These are phyloP conservation scores for Drechslera avenae DNA, from an alignment of 2,329 filamentous ascomycete genomes.

Conservation along the genomic window DNA sequence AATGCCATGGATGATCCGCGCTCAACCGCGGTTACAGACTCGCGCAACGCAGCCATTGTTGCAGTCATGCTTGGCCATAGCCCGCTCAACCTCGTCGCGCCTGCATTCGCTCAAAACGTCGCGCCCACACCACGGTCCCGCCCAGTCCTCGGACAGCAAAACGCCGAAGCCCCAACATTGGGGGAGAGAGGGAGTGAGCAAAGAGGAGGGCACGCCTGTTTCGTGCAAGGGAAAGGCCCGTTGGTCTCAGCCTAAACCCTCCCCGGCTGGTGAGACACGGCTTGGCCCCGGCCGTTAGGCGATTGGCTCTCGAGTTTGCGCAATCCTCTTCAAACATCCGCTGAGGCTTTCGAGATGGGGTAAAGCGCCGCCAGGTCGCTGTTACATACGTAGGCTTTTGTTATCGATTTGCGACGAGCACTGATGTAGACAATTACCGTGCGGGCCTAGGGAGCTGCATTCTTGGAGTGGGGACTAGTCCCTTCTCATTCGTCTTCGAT, in stretches of 20 bases:
- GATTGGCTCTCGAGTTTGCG: slow-evolving; percentile 17
- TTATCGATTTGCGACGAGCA: slow-evolving; percentile 16
- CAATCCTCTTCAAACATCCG: slow-evolving; percentile 17
- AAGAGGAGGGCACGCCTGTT: slow-evolving; percentile 5
- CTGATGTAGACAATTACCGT: slow-evolving; percentile 17
- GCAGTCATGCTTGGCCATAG: background rate
- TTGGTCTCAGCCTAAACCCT: slow-evolving; percentile 14
- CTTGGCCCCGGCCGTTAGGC: slow-evolving; percentile 6
- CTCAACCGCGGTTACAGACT: slow-evolving; percentile 14
- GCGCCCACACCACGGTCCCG: background rate
- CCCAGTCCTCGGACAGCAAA: slow-evolving; percentile 2
- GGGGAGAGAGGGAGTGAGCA: slow-evolving; percentile 6
- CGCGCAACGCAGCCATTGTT: slow-evolving; percentile 4
- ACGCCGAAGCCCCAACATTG: slow-evolving; percentile 2
- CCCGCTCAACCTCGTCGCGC: slow-evolving; percentile 1
- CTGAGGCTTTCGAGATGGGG: slow-evolving; percentile 17
- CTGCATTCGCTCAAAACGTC: background rate
- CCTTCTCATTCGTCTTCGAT: slow-evolving; percentile 16
- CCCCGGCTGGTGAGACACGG: slow-evolving; percentile 16
- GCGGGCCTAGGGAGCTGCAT: slow-evolving; percentile 15
- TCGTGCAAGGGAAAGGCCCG: slow-evolving; percentile 17
- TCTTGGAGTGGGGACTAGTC: slow-evolving; percentile 20
- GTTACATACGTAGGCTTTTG: slow-evolving; percentile 15
- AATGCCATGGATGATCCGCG: slow-evolving; percentile 14
- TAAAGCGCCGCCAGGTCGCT: slow-evolving; percentile 17